phyloP scores from a whole-genome alignment of 2,329 filamentous ascomycete genomes.

The Pezicula radicicola region DNA sequence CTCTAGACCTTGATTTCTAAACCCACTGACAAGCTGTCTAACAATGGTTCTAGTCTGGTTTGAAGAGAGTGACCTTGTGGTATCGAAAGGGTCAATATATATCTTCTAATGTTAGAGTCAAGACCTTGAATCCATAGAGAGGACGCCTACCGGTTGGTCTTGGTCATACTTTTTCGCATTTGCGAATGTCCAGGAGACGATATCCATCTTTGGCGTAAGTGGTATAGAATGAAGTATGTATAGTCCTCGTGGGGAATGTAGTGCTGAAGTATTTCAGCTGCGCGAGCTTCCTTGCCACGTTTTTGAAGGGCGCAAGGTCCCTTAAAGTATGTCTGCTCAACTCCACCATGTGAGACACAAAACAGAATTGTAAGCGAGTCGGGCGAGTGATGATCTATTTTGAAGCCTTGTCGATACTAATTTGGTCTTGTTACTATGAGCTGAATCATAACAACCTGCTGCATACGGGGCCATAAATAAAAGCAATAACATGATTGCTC shows the following conservation, averaged over 20 bases:
- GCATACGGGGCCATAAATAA: too few species aligned
- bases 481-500: too few species aligned
- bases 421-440: too few species aligned
- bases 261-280: too few species aligned
- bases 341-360: too few species aligned
- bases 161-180: slow-evolving; percentile 1
- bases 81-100: background rate
- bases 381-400: too few species aligned
- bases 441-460: too few species aligned
- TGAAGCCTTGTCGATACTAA: too few species aligned
- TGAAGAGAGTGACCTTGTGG: slow-evolving; percentile 2
- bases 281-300: too few species aligned
- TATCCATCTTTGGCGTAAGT: background rate
- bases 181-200: slow-evolving; percentile 4
- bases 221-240: background rate
- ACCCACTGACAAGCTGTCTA: slow-evolving; percentile 9
- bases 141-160: background rate
- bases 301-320: too few species aligned
- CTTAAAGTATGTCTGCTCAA: too few species aligned
- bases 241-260: background rate
- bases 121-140: background rate
- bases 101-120: background rate
- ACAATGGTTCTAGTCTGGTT: slow-evolving; percentile 3
- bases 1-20: slow-evolving; percentile 8
- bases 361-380: too few species aligned